Evolutionary conservation across 305 asterid species (phyloP).

Genomic region (Nicotiana rustica): DNA sequence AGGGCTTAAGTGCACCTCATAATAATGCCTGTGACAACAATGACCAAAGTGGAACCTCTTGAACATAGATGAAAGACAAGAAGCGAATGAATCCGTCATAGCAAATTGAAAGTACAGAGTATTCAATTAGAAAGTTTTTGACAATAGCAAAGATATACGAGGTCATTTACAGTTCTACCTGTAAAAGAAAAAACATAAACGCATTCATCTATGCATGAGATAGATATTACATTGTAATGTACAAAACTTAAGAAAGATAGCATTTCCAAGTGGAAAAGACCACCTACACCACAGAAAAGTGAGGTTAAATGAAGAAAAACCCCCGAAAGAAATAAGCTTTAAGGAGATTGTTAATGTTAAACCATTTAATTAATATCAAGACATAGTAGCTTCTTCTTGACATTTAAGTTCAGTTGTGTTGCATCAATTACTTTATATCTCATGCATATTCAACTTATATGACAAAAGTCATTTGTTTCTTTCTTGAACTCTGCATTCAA

Average conservation of each 20-base stretch:
- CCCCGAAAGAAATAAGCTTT: background rate
- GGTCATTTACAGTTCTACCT: no score
- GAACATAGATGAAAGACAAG: no score
- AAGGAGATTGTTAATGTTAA: background rate
- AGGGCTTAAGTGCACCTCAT: no score
- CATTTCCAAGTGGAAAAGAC: background rate
- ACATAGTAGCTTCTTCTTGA: background rate
- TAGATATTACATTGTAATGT: background rate
- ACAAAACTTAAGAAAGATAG: background rate
- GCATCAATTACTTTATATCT: background rate
- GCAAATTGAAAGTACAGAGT: no score
- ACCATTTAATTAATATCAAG: background rate
- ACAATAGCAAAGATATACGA: no score
- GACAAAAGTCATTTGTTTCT: background rate
- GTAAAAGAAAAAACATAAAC: no score
- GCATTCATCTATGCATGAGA: background rate
- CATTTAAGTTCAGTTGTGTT: background rate
- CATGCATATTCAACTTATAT: background rate
- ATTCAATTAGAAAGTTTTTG: no score
- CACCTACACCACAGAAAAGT: background rate
- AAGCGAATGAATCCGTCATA: no score
- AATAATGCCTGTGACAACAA: no score
- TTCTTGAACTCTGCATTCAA: background rate
- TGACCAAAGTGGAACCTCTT: no score
- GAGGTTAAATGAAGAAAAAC: background rate